These are phyloP conservation scores for Diplodia corticola DNA, from an alignment of 2,329 filamentous ascomycete genomes.

Conservation along the genomic window DNA sequence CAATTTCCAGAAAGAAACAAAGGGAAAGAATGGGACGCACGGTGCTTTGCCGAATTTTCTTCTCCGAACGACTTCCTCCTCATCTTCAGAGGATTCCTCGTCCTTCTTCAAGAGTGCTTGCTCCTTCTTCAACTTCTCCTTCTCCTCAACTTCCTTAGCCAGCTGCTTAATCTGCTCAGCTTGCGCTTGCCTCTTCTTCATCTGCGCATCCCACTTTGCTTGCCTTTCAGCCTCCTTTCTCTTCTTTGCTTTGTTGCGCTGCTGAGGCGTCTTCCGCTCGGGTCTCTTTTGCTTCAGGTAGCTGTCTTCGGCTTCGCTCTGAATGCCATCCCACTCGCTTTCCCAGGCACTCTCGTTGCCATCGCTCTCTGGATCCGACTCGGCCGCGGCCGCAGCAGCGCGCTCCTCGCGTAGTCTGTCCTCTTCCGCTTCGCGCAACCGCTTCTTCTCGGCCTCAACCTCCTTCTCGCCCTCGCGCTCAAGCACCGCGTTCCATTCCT, in stretches of 20 bases:
- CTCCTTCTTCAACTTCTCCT: constrained; percentile 50
- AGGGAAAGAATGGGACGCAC: constrained; percentile 32
- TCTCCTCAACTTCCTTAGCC: constrained; percentile 61
- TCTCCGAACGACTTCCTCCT: constrained; percentile 58
- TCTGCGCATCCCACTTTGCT: constrained; percentile 72
- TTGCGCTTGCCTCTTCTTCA: constrained; percentile 73
- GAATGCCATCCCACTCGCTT: constrained; percentile 68
- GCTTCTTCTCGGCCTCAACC: constrained; percentile 74
- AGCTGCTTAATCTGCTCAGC: constrained; percentile 70
- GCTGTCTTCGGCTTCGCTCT: constrained; percentile 42
- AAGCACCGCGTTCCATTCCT: constrained; percentile 79
- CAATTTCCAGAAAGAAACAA: neutral
- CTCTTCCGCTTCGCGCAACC: constrained; percentile 65
- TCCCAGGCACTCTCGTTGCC: constrained; percentile 95
- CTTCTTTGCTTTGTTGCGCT: constrained; percentile 84
- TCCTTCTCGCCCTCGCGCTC: constrained; percentile 75
- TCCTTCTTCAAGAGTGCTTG: constrained; percentile 32
- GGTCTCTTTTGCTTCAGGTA: constrained; percentile 74
- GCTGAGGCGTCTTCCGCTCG: constrained; percentile 79
- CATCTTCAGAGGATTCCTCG: constrained; percentile 38
- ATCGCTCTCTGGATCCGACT: constrained; percentile 72
- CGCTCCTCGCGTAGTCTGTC: constrained; percentile 69
- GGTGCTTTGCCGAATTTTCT: constrained; percentile 69
- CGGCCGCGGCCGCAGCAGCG: constrained; percentile 70
- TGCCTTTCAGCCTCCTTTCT: constrained; percentile 83